A percentile compares a stretch with the other conserved stretches of the same genome.
Evolutionary conservation across 352 stramenopile genomes (phyloP).

Genomic region (Globisporangium solare): DNA sequence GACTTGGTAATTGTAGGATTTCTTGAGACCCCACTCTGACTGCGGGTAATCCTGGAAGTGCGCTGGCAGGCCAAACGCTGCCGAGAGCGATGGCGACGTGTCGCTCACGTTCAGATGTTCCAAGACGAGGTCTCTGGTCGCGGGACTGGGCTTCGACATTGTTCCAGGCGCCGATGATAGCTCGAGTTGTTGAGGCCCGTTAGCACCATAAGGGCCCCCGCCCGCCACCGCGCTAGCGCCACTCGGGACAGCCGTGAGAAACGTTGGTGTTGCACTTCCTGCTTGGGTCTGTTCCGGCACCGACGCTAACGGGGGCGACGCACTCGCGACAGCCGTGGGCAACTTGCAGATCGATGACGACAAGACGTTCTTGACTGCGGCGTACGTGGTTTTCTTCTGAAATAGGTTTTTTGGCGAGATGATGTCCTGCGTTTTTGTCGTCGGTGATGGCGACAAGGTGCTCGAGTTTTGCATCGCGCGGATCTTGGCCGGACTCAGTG

Average conservation of each 20-base stretch:
- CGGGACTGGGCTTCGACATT: conserved; percentile 1
- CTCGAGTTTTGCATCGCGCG: conserved; percentile 41
- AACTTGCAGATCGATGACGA: conserved; percentile 47
- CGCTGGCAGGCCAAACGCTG: conserved; percentile 54
- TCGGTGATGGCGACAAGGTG: conserved; percentile 20
- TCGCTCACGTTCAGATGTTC: conserved; percentile 19
- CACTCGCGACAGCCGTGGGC: conserved; percentile 27
- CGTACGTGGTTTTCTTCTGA: conserved; percentile 58
- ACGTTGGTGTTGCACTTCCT: conserved; percentile 15
- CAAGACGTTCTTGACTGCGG: conserved; percentile 55
- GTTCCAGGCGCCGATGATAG: not conserved
- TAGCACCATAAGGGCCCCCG: not conserved
- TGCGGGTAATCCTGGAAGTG: conserved; percentile 80
- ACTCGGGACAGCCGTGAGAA: conserved; percentile 11
- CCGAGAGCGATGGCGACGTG: conserved; percentile 21
- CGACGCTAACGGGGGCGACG: conserved; percentile 26
- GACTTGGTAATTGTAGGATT: conserved; percentile 75
- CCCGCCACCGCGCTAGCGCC: not conserved
- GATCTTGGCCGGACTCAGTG: conserved; percentile 40
- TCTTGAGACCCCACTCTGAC: conserved; percentile 69
- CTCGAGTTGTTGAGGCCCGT: not conserved
- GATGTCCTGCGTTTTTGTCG: conserved; percentile 40
- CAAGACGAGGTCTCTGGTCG: conserved; percentile 19
- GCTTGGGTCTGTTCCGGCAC: conserved; percentile 16
- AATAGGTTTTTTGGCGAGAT: conserved; percentile 65